These are phyloP conservation scores for Linanthus parryae DNA, from an alignment of 148 eudicot species.

Conservation along the genomic window DNA sequence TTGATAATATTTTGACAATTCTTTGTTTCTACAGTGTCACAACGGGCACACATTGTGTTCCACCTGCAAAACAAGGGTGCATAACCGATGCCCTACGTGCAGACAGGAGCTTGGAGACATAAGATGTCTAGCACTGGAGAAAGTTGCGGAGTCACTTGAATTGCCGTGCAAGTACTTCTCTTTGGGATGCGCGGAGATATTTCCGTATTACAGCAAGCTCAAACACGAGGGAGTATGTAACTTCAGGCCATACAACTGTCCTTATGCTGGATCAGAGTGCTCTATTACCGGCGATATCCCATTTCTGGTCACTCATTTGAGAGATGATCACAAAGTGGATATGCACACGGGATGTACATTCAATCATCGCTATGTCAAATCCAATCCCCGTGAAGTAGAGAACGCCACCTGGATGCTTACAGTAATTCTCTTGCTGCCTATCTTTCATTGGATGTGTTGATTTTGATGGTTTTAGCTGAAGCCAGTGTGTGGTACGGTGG, in stretches of 20 bases:
- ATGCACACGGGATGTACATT: constrained; percentile 90
- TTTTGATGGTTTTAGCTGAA: too few species aligned
- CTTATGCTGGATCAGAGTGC: constrained; percentile 32
- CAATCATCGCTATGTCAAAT: constrained; percentile 88
- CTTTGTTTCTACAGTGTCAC: constrained; percentile 59
- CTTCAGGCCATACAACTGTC: constrained; percentile 26
- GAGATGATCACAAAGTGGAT: constrained; percentile 95
- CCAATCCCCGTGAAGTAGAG: constrained; percentile 94
- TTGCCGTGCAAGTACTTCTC: constrained; percentile 9
- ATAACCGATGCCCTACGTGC: constrained; percentile 89
- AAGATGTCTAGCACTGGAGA: constrained; percentile 34
- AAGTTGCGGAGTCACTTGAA: constrained; percentile 17
- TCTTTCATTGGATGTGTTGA: too few species aligned
- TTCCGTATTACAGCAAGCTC: constrained; percentile 24
- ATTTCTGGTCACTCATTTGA: constrained; percentile 65
- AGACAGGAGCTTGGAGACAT: constrained; percentile 95
- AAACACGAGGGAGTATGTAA: constrained; percentile 23
- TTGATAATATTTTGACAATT: background rate
- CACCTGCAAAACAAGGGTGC: constrained; percentile 83
- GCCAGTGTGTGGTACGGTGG: too few species aligned
- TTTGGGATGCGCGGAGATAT: constrained; percentile 16
- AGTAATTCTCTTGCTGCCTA: too few species aligned
- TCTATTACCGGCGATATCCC: constrained; percentile 38
- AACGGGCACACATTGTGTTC: constrained; percentile 93
- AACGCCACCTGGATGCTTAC: constrained; percentile 97